Evolutionary conservation across 2,329 filamentous ascomycete species (phyloP), one percentile per base, ranked within the genome.

Genomic region (Fusarium secorum): DNA sequence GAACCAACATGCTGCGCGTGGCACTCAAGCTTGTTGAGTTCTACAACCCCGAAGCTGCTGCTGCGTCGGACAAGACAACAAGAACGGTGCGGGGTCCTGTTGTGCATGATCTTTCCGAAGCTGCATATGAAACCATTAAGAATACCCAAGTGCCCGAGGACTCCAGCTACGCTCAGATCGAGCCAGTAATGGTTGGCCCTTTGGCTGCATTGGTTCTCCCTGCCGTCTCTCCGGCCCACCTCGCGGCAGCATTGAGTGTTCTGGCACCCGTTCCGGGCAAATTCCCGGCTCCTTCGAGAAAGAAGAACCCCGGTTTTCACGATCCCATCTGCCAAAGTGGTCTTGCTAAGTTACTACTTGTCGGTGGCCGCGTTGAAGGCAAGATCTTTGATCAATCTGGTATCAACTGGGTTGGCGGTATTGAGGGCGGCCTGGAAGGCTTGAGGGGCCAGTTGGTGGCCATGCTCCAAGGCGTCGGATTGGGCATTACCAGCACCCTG

Each of bases 21-120:
- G 95, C 95, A 3, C 84, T 98, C 68, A 91, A 92, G 72, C 88
- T 98, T 55, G 90, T 95, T 67, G 95, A 98, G 78, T 97, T 94
- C 82, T 97, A 89, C 78, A 88, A 88, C 78, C 87, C 85, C 69
- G 81, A 81, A 41, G 79, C 73, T 7, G 80, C 83, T 22, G 73
- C 79, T 9, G 75, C 79, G 18, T 75, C 77, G 33, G 75, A 79
- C 6, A 74, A 70, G 5, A 79, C 76, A 7, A 73, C 70, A 4
- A 76, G 78, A n/a, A 78, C 80, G 20, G 61, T 72, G 5, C 66
- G 76, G 45, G 76, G 81, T 22, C 75, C 79, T 56, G 61, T 85
- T 73, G 75, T 81, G 68, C 78, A 90, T 77, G 88, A 90, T 74
- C 79, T 90, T 22, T 90, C 88, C 3, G 75, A 79, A 51, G 80